phyloP scores from a whole-genome alignment of 164 flowering plant species.

The Pachysandra terminalis region DNA sequence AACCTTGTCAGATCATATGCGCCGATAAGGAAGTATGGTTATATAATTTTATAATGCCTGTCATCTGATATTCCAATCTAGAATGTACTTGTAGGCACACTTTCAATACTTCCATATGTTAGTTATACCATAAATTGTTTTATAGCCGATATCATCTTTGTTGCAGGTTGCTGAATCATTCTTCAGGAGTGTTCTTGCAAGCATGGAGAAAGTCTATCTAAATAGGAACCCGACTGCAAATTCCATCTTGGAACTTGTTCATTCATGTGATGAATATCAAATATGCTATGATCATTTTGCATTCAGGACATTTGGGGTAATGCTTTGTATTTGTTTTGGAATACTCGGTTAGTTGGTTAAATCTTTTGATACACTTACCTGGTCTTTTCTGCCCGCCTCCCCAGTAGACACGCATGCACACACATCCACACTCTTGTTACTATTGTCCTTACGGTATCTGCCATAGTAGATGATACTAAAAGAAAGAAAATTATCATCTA shows the following conservation, averaged over 20 bases:
- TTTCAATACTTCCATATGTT: not conserved
- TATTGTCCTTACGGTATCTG: not conserved
- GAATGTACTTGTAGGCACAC: not conserved
- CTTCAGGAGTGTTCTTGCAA: constrained; percentile 56
- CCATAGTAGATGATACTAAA: not conserved
- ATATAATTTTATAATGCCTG: not conserved
- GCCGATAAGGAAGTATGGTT: not conserved
- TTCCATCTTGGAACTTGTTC: constrained; percentile 73
- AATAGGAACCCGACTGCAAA: constrained; percentile 83
- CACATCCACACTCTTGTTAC: not conserved
- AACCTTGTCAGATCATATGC: not conserved
- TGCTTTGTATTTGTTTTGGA: not conserved
- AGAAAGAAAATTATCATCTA: not conserved
- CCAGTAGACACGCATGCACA: no score
- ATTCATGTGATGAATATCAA: constrained; percentile 39
- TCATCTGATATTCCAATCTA: not conserved
- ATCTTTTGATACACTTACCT: not conserved
- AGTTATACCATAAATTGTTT: not conserved
- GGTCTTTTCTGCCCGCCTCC: not conserved
- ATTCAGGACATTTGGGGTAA: constrained; percentile 87
- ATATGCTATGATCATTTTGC: constrained; percentile 90
- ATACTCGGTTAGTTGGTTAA: not conserved
- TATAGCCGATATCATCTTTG: not conserved
- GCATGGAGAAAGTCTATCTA: constrained; percentile 76
- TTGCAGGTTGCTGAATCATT: constrained; percentile 70